These are phyloP conservation scores for Carex kokanica DNA, from an alignment of 176 grass and related monocot genomes.

Conservation along the genomic window DNA sequence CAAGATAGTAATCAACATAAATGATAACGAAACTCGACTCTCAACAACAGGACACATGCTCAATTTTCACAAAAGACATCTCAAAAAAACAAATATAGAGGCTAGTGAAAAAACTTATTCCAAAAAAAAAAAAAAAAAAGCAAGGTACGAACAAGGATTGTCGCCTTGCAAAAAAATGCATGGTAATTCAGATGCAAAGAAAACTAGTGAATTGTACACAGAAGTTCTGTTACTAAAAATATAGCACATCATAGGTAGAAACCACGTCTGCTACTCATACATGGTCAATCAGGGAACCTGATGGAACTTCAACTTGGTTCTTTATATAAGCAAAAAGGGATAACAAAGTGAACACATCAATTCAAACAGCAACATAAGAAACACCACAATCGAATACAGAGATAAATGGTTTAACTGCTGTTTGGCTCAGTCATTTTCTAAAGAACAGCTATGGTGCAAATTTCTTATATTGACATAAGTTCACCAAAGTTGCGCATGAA, in stretches of 20 bases:
- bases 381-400: neutral
- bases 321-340: neutral
- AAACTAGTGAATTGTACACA: neutral
- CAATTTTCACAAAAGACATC: too few species aligned
- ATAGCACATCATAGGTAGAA: neutral
- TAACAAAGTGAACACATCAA: neutral
- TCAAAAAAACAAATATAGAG: too few species aligned
- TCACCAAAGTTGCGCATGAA: slow-evolving; percentile 32
- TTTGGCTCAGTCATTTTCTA: neutral
- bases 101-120: too few species aligned
- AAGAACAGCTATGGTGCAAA: neutral
- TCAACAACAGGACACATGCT: too few species aligned
- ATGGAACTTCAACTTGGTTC: neutral
- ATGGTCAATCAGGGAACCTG: neutral
- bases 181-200: neutral
- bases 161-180: neutral
- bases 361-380: neutral
- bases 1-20: neutral
- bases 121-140: neutral
- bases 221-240: neutral
- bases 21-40: too few species aligned
- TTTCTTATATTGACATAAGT: slow-evolving; percentile 25
- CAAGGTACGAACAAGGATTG: neutral
- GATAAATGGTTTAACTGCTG: slow-evolving; percentile 1
- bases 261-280: neutral